These are phyloP conservation scores for Rhizophagus clarus DNA, from an alignment of 192 early-diverging fungal genomes.

Conservation along the genomic window DNA sequence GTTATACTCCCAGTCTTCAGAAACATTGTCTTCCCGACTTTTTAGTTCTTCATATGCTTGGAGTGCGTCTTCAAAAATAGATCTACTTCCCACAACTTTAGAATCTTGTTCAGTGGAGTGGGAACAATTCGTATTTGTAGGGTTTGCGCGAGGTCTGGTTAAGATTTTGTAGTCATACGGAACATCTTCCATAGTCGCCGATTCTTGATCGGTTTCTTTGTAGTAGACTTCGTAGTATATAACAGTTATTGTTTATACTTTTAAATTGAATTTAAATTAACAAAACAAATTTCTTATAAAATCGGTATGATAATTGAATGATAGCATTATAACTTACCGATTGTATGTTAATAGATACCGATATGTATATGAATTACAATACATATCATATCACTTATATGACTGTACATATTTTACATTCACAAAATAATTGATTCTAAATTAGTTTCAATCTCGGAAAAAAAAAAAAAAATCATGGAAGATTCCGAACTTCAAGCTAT, in stretches of 20 bases:
- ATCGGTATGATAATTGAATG: not conserved
- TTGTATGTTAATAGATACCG: not conserved
- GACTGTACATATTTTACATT: not conserved
- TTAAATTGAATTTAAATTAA: not conserved
- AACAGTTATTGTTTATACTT: no score
- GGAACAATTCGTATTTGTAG: not conserved
- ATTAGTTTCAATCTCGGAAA: no score
- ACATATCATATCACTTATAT: no score
- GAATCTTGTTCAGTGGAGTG: not conserved
- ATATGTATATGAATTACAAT: not conserved
- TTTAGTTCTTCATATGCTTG: slow-evolving; percentile 32
- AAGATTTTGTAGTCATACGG: slow-evolving; percentile 24
- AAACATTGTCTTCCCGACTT: not conserved
- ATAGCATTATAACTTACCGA: not conserved
- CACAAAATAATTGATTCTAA: no score
- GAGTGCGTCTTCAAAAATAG: slow-evolving; percentile 15
- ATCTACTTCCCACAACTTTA: not conserved
- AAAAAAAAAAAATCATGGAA: slow-evolving; percentile 15
- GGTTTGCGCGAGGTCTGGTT: not conserved
- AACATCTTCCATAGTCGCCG: slow-evolving; percentile 24
- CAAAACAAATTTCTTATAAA: not conserved
- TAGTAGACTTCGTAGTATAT: not conserved
- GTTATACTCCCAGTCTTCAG: slow-evolving; percentile 15
- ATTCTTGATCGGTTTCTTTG: not conserved
- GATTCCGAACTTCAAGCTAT: slow-evolving; percentile 34